phyloP scores from a whole-genome alignment of 1,284 basidiomycete genomes.

The Puccinia novopanici region DNA sequence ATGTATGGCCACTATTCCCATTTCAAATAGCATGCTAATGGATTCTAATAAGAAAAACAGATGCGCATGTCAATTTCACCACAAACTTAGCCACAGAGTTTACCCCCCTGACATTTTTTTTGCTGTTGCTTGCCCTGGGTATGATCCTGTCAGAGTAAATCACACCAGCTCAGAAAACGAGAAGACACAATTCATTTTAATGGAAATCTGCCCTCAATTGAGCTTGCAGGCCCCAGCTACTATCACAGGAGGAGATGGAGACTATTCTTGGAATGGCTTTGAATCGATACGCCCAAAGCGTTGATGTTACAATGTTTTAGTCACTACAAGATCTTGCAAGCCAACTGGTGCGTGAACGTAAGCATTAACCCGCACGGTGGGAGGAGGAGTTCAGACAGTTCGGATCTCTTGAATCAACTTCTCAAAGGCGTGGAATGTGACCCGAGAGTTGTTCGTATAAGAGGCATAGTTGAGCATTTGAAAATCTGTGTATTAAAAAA shows the following conservation, averaged over 20 bases:
- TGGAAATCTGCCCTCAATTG: not conserved
- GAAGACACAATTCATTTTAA: not conserved
- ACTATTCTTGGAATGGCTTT: not conserved
- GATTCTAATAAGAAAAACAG: too few relatives aligned
- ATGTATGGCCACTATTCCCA: too few relatives aligned
- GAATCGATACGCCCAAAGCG: not conserved
- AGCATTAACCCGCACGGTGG: too few relatives aligned
- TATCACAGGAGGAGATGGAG: not conserved
- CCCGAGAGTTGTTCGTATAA: conserved; percentile 31
- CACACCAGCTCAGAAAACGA: not conserved
- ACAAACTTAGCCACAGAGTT: too few relatives aligned
- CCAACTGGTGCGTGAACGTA: too few relatives aligned
- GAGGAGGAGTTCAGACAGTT: conserved; percentile 5
- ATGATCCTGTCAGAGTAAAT: too few relatives aligned
- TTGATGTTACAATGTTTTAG: not conserved
- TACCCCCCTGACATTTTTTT: too few relatives aligned
- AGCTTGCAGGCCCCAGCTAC: not conserved
- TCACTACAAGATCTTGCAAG: too few relatives aligned
- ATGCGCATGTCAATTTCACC: too few relatives aligned
- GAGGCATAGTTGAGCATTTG: conserved; percentile 45
- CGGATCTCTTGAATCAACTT: conserved; percentile 32
- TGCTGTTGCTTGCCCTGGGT: too few relatives aligned
- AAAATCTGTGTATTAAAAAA: conserved; percentile 23
- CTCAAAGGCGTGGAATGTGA: conserved; percentile 29
- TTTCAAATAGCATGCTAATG: too few relatives aligned